Base-by-base conservation (phyloP, 164 flowering plant species). In the Kingdonia uniflora region DNA sequence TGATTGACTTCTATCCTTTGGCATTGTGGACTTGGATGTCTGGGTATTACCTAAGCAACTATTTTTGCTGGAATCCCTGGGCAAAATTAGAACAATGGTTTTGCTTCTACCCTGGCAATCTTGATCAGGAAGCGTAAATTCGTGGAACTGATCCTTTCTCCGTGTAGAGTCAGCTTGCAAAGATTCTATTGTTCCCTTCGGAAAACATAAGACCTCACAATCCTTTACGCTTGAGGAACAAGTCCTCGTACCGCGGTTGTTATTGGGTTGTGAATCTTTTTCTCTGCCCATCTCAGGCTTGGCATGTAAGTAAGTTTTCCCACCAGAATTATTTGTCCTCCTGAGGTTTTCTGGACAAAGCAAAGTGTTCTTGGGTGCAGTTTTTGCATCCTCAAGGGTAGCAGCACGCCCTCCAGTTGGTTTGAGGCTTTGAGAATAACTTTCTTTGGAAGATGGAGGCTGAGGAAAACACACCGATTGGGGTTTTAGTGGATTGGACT, bases 401-500 rank as follows among this genome's bases (percentile, higher is more conserved):
- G 5, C 51, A 47, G 21, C 16, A 47, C 19, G 21, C 23, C 23
- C 14, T 22, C 29, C 14, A 15, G 51, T 20, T 23, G 25, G 51
- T 47, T 14, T 47, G 14, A 47, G 8, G 8, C 29, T 25, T 25
- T 17, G 2, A 44, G 22, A 44, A 5, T 22, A 3, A 11, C 15
- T 7, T 11, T 22, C 51, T 22, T 47, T 47, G 51, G 29, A 22
- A 47, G 51, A 22, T 21, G 29, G 14, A 25, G 51, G 14, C 29
- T 13, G 6, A 47, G 14, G 51, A 47, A 13, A 14, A 47, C 15
- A 11, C 14, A 14, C 6, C 6, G 51, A 15, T 0, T 66, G 52
- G 13, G 40, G 40, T 42, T n/a, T 47, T 25, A 61, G 67, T 40
- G 76, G 74, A 47, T 59, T 68, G 49, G 58, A 23, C 52, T 79